Conservation (phyloP, 768 basidiomycete species). For the Tricholoma matsutake region DNA sequence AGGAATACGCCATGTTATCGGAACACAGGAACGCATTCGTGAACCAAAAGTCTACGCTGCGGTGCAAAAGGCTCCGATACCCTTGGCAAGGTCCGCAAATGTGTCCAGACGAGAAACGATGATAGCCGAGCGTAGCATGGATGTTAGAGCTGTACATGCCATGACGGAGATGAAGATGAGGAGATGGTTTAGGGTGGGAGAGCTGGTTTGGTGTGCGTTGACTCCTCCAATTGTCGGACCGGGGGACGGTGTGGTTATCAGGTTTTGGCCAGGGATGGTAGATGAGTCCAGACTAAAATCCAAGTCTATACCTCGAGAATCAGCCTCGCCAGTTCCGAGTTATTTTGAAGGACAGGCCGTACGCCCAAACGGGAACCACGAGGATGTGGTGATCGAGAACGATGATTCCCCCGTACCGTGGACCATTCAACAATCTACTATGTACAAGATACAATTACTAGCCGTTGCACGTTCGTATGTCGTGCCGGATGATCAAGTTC, state of each 20-base stretch:
- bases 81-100: slow-evolving; percentile 29
- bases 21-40: slow-evolving; percentile 20
- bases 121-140: slow-evolving; percentile 59
- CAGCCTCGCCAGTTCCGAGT: not conserved
- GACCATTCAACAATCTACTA: slow-evolving; percentile 55
- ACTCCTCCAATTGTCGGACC: slow-evolving; percentile 44
- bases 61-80: slow-evolving; percentile 34
- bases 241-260: slow-evolving; percentile 41
- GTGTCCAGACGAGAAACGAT: slow-evolving; percentile 42
- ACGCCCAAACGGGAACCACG: slow-evolving; percentile 8
- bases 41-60: slow-evolving; percentile 38
- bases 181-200: slow-evolving; percentile 65
- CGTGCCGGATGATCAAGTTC: slow-evolving; percentile 53
- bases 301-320: slow-evolving; percentile 31
- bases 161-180: slow-evolving; percentile 42
- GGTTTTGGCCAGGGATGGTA: slow-evolving; percentile 74
- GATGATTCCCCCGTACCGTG: slow-evolving; percentile 37
- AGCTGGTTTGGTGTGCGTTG: slow-evolving; percentile 70
- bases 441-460: slow-evolving; percentile 69
- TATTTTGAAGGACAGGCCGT: not conserved
- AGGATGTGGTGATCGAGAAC: slow-evolving; percentile 22
- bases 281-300: slow-evolving; percentile 53
- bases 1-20: slow-evolving; percentile 18
- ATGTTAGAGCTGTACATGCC: slow-evolving; percentile 57
- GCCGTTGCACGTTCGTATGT: slow-evolving; percentile 48